Conservation (phyloP, 1,284 basidiomycete genomes). For the Ceratobasidium sp. region DNA sequence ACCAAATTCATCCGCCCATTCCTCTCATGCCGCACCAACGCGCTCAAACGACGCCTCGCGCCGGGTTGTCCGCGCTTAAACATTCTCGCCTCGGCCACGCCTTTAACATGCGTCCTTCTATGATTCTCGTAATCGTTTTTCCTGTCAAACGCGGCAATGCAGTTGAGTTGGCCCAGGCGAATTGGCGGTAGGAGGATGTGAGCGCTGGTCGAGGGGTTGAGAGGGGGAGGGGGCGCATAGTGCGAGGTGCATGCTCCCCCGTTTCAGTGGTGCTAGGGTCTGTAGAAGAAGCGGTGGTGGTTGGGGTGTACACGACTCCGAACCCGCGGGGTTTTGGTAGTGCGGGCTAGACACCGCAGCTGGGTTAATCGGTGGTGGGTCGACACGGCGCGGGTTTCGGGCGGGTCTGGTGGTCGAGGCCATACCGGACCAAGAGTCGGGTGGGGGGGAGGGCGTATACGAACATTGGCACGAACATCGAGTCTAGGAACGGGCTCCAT, state of each 20-base stretch:
- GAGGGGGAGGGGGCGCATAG: conserved; percentile 2
- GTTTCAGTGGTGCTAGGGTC: too few species aligned
- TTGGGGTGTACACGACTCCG: conserved; percentile 25
- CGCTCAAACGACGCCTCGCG: conserved; percentile 41
- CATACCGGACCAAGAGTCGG: too few species aligned
- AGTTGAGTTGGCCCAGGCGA: conserved; percentile 26
- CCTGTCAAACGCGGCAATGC: conserved; percentile 31
- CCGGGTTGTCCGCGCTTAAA: conserved; percentile 14
- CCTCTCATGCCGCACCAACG: conserved; percentile 38
- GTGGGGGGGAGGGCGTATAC: neutral
- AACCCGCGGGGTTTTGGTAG: conserved; percentile 38
- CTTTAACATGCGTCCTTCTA: conserved; percentile 35
- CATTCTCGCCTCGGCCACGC: neutral
- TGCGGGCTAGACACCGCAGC: conserved; percentile 18
- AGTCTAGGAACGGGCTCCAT: conserved; percentile 37
- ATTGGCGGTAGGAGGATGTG: conserved; percentile 6
- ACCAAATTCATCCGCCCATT: conserved; percentile 38
- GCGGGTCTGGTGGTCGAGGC: too few species aligned
- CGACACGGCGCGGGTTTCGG: neutral
- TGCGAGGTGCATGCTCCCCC: too few species aligned
- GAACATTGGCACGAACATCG: conserved; percentile 18
- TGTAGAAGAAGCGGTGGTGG: neutral
- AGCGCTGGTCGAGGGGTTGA: neutral
- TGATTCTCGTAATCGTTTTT: conserved; percentile 39
- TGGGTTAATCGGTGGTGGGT: conserved; percentile 36